Percentiles rank a stretch among this genome's conserved stretches.
Evolutionary conservation across 768 basidiomycete genomes (phyloP).

Genomic region (Agrocybe chaxingu): DNA sequence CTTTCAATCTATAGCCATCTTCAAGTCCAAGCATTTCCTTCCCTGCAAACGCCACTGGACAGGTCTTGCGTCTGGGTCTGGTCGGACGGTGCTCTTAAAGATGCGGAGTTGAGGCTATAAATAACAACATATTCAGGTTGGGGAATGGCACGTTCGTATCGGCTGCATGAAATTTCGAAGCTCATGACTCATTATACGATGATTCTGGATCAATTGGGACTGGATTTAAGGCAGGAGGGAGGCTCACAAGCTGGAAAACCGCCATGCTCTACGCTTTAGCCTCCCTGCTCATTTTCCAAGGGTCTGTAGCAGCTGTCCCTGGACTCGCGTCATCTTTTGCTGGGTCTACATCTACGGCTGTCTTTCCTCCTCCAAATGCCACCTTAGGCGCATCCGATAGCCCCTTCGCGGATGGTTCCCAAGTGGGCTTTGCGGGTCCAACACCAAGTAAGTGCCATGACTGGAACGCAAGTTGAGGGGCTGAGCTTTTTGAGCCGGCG

Average conservation of each 20-base stretch:
- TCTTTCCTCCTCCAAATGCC: constrained; percentile 38
- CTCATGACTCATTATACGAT: too few species aligned
- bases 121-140: too few species aligned
- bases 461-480: background rate
- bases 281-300: constrained; percentile 2
- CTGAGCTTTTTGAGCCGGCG: constrained; percentile 31
- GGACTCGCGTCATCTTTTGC: constrained; percentile 34
- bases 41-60: too few species aligned
- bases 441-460: constrained; percentile 38
- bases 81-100: too few species aligned
- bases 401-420: constrained; percentile 37
- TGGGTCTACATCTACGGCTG: constrained; percentile 36
- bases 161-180: too few species aligned
- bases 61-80: too few species aligned
- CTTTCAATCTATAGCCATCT: too few species aligned
- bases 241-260: too few species aligned
- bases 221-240: background rate
- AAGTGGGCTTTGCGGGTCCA: constrained; percentile 45
- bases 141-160: too few species aligned
- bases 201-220: too few species aligned
- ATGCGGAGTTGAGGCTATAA: too few species aligned
- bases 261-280: background rate
- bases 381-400: constrained; percentile 32
- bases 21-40: too few species aligned
- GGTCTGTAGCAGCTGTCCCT: constrained; percentile 8